Percentiles rank a stretch among this genome's conserved stretches.
phyloP scores from a whole-genome alignment of 2,329 filamentous ascomycete species.

The Fusarium tupiense region DNA sequence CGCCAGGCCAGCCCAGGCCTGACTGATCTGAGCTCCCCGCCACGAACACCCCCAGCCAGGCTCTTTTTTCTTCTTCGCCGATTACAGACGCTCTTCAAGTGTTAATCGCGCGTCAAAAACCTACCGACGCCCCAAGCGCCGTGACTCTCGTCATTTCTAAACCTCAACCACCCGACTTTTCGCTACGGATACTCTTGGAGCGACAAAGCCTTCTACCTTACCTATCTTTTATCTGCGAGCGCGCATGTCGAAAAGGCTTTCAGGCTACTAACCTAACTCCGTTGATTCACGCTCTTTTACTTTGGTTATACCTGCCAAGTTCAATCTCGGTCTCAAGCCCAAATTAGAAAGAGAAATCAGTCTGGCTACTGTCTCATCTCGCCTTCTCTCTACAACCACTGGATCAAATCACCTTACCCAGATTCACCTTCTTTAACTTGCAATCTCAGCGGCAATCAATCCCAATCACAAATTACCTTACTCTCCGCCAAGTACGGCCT shows the following conservation, averaged over 20 bases:
- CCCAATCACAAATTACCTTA: neutral
- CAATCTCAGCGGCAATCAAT: conserved; percentile 4
- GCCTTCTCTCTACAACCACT: conserved; percentile 21
- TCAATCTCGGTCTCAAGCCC: conserved; percentile 2
- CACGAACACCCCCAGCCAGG: conserved; percentile 36
- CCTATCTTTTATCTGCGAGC: conserved; percentile 15
- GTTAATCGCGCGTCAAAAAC: conserved; percentile 48
- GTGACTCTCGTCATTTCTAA: conserved; percentile 35
- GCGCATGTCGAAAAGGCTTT: conserved; percentile 18
- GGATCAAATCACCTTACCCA: conserved; percentile 11
- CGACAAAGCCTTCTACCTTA: neutral
- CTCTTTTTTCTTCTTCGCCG: conserved; percentile 36
- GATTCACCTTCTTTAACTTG: conserved; percentile 5
- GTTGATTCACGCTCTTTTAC: conserved; percentile 16
- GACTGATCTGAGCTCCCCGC: conserved; percentile 44
- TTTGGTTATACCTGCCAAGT: conserved; percentile 5
- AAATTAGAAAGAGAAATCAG: conserved; percentile 29
- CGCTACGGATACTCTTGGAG: neutral
- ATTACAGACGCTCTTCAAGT: conserved; percentile 41
- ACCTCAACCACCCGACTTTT: conserved; percentile 24
- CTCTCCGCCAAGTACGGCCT: conserved; percentile 3
- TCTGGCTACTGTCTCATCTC: conserved; percentile 39
- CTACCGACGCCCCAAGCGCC: conserved; percentile 45
- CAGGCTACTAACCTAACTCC: conserved; percentile 5
- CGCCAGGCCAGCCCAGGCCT: conserved; percentile 24